Evolutionary conservation across 208 protist genomes (phyloP).

Genomic region (Wallacemonas sp.): DNA sequence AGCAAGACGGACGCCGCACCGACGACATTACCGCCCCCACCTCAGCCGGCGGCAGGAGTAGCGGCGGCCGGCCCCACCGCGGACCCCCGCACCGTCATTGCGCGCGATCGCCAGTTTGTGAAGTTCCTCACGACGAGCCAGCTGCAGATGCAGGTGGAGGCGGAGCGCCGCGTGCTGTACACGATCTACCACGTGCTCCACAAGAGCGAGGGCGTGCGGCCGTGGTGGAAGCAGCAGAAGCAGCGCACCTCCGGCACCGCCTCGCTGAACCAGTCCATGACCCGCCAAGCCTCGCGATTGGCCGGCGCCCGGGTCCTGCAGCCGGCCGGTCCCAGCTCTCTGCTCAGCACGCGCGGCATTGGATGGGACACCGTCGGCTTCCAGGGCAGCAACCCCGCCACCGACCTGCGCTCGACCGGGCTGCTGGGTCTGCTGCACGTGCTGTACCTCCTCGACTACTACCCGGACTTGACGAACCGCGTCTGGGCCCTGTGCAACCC

Average conservation of each 20-base stretch:
- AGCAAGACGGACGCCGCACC: not conserved
- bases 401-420: conserved; percentile 77
- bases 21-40: not conserved
- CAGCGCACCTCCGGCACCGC: conserved; percentile 9
- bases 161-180: conserved; percentile 55
- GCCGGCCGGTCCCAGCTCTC: not conserved
- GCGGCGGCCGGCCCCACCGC: conserved; percentile 1
- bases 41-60: not conserved
- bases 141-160: conserved; percentile 30
- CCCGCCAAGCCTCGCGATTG: not conserved
- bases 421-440: conserved; percentile 69
- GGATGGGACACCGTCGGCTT: conserved; percentile 79
- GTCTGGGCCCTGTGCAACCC: conserved; percentile 65
- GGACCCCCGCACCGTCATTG: not conserved
- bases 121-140: conserved; percentile 27
- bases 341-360: conserved; percentile 16
- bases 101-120: conserved; percentile 21
- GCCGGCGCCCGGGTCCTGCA: not conserved
- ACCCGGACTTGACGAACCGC: conserved; percentile 40
- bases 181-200: conserved; percentile 56
- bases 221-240: conserved; percentile 26
- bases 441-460: conserved; percentile 76
- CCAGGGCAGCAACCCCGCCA: conserved; percentile 78
- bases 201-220: not conserved
- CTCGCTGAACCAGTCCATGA: conserved; percentile 12